These are phyloP conservation scores for Nakazawaea sp. DNA, from an alignment of 805 yeast species.

Conservation along the genomic window DNA sequence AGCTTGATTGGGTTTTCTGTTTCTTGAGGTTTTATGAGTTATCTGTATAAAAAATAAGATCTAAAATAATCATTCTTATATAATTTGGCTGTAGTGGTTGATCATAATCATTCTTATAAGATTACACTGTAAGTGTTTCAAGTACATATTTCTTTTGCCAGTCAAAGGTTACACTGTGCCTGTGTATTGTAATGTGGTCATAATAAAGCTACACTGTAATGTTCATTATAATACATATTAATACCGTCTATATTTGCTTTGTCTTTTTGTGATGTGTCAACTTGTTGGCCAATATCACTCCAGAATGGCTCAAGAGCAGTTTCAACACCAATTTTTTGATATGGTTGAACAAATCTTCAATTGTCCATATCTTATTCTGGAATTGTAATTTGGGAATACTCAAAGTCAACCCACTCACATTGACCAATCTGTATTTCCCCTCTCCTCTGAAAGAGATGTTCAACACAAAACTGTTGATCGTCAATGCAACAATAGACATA, in stretches of 20 bases:
- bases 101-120: no score
- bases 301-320: slow-evolving; percentile 58
- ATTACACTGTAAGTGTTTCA: no score
- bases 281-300: slow-evolving; percentile 74
- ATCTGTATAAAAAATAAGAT: slow-evolving; percentile 6
- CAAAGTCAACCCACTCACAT: slow-evolving; percentile 68
- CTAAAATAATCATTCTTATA: slow-evolving; percentile 1
- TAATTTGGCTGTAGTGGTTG: background rate
- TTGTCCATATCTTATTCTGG: slow-evolving; percentile 62
- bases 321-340: slow-evolving; percentile 59
- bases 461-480: slow-evolving; percentile 42
- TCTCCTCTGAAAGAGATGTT: slow-evolving; percentile 74
- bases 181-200: no score
- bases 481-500: slow-evolving; percentile 58
- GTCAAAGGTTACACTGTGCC: no score
- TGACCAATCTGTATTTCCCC: slow-evolving; percentile 60
- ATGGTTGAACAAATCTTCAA: slow-evolving; percentile 55
- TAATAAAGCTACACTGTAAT: no score
- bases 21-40: slow-evolving; percentile 7
- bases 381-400: slow-evolving; percentile 56
- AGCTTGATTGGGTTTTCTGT: slow-evolving; percentile 53
- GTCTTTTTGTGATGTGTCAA: slow-evolving; percentile 38
- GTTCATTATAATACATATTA: no score
- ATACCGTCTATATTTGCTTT: slow-evolving; percentile 12
- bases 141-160: no score